Percentiles rank a stretch among this genome's conserved stretches.
phyloP scores from a whole-genome alignment of 2,329 filamentous ascomycete species.

The Orbilia oligospora region DNA sequence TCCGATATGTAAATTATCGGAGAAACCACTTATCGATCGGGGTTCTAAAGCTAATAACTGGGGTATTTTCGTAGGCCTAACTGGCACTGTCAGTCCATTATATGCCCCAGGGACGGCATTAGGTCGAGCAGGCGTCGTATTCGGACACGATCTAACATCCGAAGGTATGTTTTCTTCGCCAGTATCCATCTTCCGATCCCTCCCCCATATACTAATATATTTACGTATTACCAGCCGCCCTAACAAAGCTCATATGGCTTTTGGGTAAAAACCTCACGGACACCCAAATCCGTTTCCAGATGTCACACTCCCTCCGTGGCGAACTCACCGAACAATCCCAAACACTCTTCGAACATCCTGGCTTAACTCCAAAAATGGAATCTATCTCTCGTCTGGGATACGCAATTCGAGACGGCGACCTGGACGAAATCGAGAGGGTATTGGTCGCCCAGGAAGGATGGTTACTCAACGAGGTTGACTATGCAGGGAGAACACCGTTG shows the following conservation, averaged over 20 bases:
- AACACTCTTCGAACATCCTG: slow-evolving; percentile 82
- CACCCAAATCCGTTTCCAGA: slow-evolving; percentile 77
- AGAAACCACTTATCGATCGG: not conserved
- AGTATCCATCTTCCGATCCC: not conserved
- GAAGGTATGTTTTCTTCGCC: slow-evolving; percentile 69
- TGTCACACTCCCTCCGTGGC: slow-evolving; percentile 82
- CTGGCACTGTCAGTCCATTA: slow-evolving; percentile 81
- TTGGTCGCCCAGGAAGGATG: slow-evolving; percentile 64
- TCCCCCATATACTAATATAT: not conserved
- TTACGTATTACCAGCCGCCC: slow-evolving; percentile 72
- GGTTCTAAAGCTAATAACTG: not conserved
- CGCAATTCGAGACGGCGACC: slow-evolving; percentile 80
- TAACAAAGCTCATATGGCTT: slow-evolving; percentile 91
- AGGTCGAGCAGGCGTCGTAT: slow-evolving; percentile 86
- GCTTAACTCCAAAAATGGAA: slow-evolving; percentile 73
- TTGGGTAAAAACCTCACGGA: slow-evolving; percentile 77
- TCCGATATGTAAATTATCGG: slow-evolving; percentile 1
- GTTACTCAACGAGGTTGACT: slow-evolving; percentile 66
- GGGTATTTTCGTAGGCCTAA: slow-evolving; percentile 68
- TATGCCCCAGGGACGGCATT: slow-evolving; percentile 84
- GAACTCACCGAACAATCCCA: slow-evolving; percentile 84
- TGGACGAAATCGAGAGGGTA: slow-evolving; percentile 67
- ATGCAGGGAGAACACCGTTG: slow-evolving; percentile 67
- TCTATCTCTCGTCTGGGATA: slow-evolving; percentile 84
- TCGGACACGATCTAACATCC: slow-evolving; percentile 88